Evolutionary conservation across 768 basidiomycete genomes (phyloP), one percentile per base, ranked within the genome.

Genomic region (Russula sp.): DNA sequence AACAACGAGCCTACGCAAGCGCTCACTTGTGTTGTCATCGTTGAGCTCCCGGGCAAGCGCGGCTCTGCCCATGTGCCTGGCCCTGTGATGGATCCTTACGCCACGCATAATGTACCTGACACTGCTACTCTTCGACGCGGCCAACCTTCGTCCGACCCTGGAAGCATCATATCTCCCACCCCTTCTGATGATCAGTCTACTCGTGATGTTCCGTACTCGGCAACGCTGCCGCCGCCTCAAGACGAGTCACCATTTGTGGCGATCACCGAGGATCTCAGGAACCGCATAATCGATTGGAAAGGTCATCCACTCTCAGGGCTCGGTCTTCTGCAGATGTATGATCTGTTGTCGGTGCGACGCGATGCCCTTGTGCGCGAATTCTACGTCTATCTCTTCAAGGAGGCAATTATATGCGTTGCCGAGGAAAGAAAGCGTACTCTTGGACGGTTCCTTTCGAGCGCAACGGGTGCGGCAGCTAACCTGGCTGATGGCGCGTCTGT

Each of bases 231-330:
- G 2, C 61, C 40, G 14, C 35, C 59, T 31, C 64, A 79, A 13
- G 84, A 85, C 47, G 85, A 88, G 67, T 84, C 89, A 45, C 87
- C 91, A 4, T 95, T 98, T 75, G 80, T 75, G 31, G 81, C 85
- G 44, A 91, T 97, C 72, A 89, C 94, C 2, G 88, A 91, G 61
- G 96, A 98, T 73, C 82, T 99, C 44, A 82, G 88, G 67, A 86
- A 84, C 71, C 86, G 97, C 44, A 94, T 98, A 68, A 88, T 90
- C 60, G 94, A 97, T 76, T 98, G 95, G 91, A 96, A 96, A 72
- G 93, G 92, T 0, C 94, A 94, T 70, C 89, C 91, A 3, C 80
- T 92, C n/a, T 84, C 89, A 3, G 89, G 90, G 56, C 85, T 98
- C 31, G 97, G 96, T 7, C 82, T 86, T 1, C 78, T 97, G 50